phyloP scores from a whole-genome alignment of 2,329 filamentous ascomycete genomes.

The Zalaria obscura region DNA sequence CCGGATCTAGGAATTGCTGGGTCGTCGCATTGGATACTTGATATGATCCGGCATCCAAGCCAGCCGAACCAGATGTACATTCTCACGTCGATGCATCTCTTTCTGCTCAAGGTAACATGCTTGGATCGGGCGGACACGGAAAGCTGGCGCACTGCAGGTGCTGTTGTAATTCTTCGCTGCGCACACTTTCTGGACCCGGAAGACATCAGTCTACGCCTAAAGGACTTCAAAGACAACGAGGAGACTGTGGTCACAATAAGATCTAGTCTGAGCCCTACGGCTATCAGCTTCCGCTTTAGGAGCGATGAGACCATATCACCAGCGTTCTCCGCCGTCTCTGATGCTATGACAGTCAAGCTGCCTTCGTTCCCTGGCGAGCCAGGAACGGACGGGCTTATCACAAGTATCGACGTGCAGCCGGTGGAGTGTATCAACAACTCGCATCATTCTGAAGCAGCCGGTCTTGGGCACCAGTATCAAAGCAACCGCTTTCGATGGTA shows the following conservation, averaged over 20 bases:
- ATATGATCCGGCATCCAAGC: constrained; percentile 35
- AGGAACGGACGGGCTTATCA: not conserved
- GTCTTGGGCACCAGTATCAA: constrained; percentile 2
- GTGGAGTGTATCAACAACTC: constrained; percentile 3
- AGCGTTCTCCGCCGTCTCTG: constrained; percentile 11
- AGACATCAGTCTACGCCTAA: constrained; percentile 35
- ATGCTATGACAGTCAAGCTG: constrained; percentile 14
- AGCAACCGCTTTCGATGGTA: constrained; percentile 5
- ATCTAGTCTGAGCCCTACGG: constrained; percentile 17
- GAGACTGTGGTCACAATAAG: constrained; percentile 15
- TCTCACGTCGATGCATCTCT: constrained; percentile 40
- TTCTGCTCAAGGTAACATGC: constrained; percentile 31
- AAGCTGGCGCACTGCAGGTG: constrained; percentile 13
- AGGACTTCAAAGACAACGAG: constrained; percentile 14
- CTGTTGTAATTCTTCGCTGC: constrained; percentile 30
- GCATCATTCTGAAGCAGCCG: not conserved
- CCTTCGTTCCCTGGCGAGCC: not conserved
- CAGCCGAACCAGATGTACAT: constrained; percentile 40
- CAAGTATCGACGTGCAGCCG: constrained; percentile 1
- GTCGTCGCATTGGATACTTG: constrained; percentile 38
- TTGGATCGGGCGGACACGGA: constrained; percentile 12
- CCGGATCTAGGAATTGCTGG: constrained; percentile 14
- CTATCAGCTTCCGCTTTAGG: constrained; percentile 17
- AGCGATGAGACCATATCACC: constrained; percentile 1
- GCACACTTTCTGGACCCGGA: constrained; percentile 39